Evolutionary conservation across 192 early-diverging fungal genomes (phyloP).

Genomic region (Podila epicladia): DNA sequence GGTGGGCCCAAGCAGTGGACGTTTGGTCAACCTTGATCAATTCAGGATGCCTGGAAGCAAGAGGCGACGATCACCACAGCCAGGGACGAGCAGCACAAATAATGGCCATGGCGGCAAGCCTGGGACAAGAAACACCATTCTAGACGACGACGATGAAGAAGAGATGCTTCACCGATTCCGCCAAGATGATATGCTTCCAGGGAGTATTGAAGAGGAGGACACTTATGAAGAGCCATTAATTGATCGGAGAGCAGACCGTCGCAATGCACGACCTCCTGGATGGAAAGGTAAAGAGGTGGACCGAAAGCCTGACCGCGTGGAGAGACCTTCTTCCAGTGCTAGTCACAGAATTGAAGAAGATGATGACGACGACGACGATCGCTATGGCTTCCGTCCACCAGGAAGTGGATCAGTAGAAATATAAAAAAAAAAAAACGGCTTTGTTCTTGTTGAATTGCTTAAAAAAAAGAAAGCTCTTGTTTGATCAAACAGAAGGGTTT

Average conservation of each 20-base stretch:
- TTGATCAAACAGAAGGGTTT: too few species aligned
- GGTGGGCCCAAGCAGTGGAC: too few species aligned
- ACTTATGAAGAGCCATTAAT: slow-evolving; percentile 29
- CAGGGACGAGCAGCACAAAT: not conserved
- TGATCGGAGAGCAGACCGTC: slow-evolving; percentile 10
- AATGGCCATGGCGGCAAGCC: not conserved
- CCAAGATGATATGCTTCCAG: not conserved
- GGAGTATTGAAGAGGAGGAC: not conserved
- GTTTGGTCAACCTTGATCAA: too few species aligned
- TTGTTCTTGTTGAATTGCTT: too few species aligned
- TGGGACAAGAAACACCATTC: slow-evolving; percentile 2
- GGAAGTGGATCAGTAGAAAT: not conserved
- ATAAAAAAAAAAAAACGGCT: not conserved
- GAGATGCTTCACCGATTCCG: slow-evolving; percentile 13
- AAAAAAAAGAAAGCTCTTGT: too few species aligned
- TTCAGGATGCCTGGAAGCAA: too few species aligned
- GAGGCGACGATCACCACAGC: not conserved
- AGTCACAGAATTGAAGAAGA: not conserved
- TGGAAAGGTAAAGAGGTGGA: not conserved
- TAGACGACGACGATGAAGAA: slow-evolving; percentile 20
- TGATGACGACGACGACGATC: not conserved
- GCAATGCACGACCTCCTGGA: not conserved
- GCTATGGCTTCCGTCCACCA: not conserved
- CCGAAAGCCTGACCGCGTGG: not conserved
- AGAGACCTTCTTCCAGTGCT: not conserved